A percentile compares a stretch with the other conserved stretches of the same genome.
Conservation (phyloP, 2,329 filamentous ascomycete species). For the Aspergillus clavatus region DNA sequence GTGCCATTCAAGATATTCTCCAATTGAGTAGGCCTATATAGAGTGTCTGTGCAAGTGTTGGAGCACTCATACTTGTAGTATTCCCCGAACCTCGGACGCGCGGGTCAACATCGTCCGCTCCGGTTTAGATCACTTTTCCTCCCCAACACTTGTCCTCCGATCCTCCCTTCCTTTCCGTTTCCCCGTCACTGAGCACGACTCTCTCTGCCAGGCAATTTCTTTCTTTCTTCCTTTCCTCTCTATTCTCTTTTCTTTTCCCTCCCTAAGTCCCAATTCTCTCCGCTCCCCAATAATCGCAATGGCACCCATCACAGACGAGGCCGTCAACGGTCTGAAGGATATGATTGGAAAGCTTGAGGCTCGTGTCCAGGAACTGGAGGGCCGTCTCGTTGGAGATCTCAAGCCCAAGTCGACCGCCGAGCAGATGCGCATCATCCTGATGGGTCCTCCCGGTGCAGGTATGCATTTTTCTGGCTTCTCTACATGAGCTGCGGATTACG, state of each 20-base stretch:
- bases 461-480: slow-evolving; percentile 21
- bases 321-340: slow-evolving; percentile 75
- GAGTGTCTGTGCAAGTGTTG: no score
- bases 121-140: slow-evolving; percentile 16
- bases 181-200: slow-evolving; percentile 18
- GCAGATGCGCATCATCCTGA: slow-evolving; percentile 91
- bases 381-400: slow-evolving; percentile 54
- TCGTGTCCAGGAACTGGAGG: slow-evolving; percentile 80
- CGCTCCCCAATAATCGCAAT: slow-evolving; percentile 52
- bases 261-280: slow-evolving; percentile 24
- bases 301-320: slow-evolving; percentile 80
- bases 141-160: slow-evolving; percentile 16
- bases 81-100: slow-evolving; percentile 31
- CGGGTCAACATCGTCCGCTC: slow-evolving; percentile 20
- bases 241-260: slow-evolving; percentile 13
- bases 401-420: slow-evolving; percentile 50
- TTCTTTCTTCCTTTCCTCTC: slow-evolving; percentile 15
- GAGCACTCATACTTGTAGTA: not conserved
- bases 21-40: no score
- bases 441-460: slow-evolving; percentile 97
- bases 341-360: slow-evolving; percentile 78
- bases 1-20: no score
- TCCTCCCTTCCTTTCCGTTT: slow-evolving; percentile 23
- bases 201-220: slow-evolving; percentile 6
- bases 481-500: not conserved